phyloP scores from a whole-genome alignment of 2,329 filamentous ascomycete genomes.

The Hansfordia pulvinata region DNA sequence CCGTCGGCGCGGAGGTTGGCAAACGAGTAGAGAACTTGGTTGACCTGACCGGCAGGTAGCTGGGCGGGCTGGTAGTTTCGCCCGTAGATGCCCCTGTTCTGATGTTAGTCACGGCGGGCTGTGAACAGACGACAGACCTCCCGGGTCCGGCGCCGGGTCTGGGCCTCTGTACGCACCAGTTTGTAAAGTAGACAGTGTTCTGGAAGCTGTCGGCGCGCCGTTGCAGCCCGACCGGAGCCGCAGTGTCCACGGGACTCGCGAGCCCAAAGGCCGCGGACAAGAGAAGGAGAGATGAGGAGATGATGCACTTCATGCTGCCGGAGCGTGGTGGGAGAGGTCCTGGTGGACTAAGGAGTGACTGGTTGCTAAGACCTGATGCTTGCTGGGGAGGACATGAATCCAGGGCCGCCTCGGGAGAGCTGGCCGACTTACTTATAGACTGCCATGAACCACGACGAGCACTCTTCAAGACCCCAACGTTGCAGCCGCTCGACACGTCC shows the following conservation, averaged over 20 bases:
- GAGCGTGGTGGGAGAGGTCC: slow-evolving; percentile 1
- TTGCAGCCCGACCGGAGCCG: slow-evolving; percentile 3
- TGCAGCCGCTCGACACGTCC: too few species aligned
- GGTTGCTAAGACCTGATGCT: too few species aligned
- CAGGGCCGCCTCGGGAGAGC: too few species aligned
- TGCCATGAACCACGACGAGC: too few species aligned
- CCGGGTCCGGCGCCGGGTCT: too few species aligned
- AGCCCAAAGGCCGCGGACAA: slow-evolving; percentile 12
- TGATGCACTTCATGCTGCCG: too few species aligned
- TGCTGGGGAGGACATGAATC: too few species aligned
- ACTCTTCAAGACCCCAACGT: too few species aligned
- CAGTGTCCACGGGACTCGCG: slow-evolving; percentile 10
- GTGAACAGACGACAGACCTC: too few species aligned
- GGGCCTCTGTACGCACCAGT: slow-evolving; percentile 24
- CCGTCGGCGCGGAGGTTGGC: slow-evolving; percentile 61
- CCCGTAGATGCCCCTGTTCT: slow-evolving; percentile 53
- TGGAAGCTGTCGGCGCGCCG: slow-evolving; percentile 19
- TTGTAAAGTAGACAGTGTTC: slow-evolving; percentile 33
- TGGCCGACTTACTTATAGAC: too few species aligned
- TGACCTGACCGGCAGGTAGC: slow-evolving; percentile 56
- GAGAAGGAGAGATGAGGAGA: slow-evolving; percentile 10
- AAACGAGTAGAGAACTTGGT: slow-evolving; percentile 71
- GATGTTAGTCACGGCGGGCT: too few species aligned
- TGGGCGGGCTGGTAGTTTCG: slow-evolving; percentile 59
- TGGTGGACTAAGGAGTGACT: slow-evolving; percentile 1